Conservation (phyloP, 768 basidiomycete genomes). For the Agaricus bisporus region DNA sequence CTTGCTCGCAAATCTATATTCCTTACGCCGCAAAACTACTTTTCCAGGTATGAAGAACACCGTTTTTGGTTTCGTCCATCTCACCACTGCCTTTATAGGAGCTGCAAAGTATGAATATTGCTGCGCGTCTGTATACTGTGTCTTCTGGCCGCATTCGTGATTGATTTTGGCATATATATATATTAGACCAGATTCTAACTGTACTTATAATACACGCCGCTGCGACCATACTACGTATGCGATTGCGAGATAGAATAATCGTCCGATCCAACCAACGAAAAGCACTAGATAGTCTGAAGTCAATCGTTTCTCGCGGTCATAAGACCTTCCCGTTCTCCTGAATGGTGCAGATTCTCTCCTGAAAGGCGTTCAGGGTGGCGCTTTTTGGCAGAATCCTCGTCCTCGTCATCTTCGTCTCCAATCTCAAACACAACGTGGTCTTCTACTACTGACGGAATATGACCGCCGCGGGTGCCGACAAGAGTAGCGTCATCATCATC, state of each 20-base stretch:
- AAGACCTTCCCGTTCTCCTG: conserved; percentile 62
- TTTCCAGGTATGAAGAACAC: conserved; percentile 67
- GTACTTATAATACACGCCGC: conserved; percentile 28
- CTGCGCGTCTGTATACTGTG: conserved; percentile 79
- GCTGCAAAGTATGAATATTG: conserved; percentile 94
- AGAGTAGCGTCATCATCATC: conserved; percentile 71
- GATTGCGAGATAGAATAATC: background rate
- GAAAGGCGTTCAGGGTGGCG: conserved; percentile 36
- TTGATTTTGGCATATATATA: conserved; percentile 24
- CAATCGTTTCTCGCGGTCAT: conserved; percentile 27
- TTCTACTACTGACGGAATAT: conserved; percentile 43
- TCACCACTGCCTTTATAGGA: conserved; percentile 41
- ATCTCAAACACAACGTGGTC: conserved; percentile 88
- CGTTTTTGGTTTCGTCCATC: background rate
- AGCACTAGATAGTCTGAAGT: too few relatives aligned
- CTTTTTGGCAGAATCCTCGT: conserved; percentile 45
- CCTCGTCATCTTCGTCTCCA: conserved; percentile 70
- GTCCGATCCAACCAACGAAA: background rate
- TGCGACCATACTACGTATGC: conserved; percentile 1
- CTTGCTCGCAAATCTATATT: conserved; percentile 85
- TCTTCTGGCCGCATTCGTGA: conserved; percentile 85
- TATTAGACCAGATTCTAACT: conserved; percentile 18
- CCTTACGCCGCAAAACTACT: conserved; percentile 96
- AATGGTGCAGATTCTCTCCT: conserved; percentile 39
- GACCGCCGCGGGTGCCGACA: conserved; percentile 52